Evolutionary conservation across 305 asterid species (phyloP), one percentile per base, ranked within the genome.

Genomic region (Lippia alba): DNA sequence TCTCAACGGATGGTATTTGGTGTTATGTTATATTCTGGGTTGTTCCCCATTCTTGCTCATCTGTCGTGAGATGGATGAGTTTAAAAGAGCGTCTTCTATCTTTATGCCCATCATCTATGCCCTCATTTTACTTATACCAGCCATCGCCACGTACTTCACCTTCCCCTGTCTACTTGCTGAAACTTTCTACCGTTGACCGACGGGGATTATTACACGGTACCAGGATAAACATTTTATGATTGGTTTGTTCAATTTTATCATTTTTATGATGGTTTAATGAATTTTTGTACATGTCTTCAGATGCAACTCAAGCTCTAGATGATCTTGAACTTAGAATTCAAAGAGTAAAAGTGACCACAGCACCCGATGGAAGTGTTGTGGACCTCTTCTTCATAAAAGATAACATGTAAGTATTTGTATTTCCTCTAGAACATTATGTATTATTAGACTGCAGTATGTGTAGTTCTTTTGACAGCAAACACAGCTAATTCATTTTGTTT

Each of bases 1-100:
- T 93, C 73, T 91, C 97, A 10, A 93, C 97, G 0, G 97, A 93
- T 74, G 96, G 97, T 48, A 80, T 70, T 79, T 93, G 97, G 97
- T 89, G 97, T 85, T 93, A 86, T 74, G 67, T 93, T 20, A 80
- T 89, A 64, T 72, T 93, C 8, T 91, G 94, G 94, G 88, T 86
- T 50, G 74, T 58, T 79, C 96, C 96, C 70, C 83, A 75, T 58
- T 74, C 86, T 30, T 81, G 67, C 63, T 80, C 89, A 17, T 73
- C 70, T 50, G 62, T 8, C 59, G 85, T 84, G 74, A 82, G 79
- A 66, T 93, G 97, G 98, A 72, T 70, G 73, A 86, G 68, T 78
- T 67, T 93, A 85, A 89, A 86, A 76, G 88, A 88, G 33, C 91
- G 94, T 19, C 88, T 93, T 64, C 69, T 84, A 2, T 89, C 94